Evolutionary conservation across 441 rosid species (phyloP), one percentile per base, ranked within the genome.

Genomic region (Gossypium schwendimanii): DNA sequence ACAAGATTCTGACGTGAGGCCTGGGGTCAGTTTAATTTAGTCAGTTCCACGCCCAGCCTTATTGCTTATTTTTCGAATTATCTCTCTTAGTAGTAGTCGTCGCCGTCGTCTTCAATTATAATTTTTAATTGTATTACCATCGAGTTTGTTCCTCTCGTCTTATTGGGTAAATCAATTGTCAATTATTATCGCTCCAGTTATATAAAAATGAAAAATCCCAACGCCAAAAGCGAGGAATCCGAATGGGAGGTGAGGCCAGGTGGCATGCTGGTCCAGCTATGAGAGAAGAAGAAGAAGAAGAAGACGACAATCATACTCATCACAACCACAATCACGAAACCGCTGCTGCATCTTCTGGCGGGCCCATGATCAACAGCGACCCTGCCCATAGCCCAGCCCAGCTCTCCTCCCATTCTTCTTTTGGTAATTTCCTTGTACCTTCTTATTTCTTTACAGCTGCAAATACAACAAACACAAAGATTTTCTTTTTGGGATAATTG

Each of bases 201-300:
- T 26, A 0, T 8, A 2, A 10, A 58, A 24, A 73, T 75, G 81
- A 81, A 68, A 4, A 72, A 73, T 31, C 65, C 77, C 44, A 72
- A 58, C 63, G 57, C 47, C 20, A 10, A 41, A 24, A 58, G 26
- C 24, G 83, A 80, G 33, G 78, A 63, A 50, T 50, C 77, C 12
- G 84, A 83, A 3, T 80, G 83, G 78, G 89, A 84, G 79, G 77
- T 76, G 80, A 80, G 87, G 73, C 86, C 89, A 3, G 79, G 80
- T 18, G 92, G 89, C 57, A 83, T 81, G 86, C 83, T 82, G 3
- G 87, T 86, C 49, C 93, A 86, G 80, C 83, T 79, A 62, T 83
- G 90, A 78, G 86, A 33, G 39, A 33, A 33, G 39, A 33, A 33
- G 41, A 28, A 4, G 4, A 33, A 33, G 39, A 33, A 33, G 66